Evolutionary conservation across 1,284 basidiomycete species (phyloP).

Genomic region (Inonotus obliquus): DNA sequence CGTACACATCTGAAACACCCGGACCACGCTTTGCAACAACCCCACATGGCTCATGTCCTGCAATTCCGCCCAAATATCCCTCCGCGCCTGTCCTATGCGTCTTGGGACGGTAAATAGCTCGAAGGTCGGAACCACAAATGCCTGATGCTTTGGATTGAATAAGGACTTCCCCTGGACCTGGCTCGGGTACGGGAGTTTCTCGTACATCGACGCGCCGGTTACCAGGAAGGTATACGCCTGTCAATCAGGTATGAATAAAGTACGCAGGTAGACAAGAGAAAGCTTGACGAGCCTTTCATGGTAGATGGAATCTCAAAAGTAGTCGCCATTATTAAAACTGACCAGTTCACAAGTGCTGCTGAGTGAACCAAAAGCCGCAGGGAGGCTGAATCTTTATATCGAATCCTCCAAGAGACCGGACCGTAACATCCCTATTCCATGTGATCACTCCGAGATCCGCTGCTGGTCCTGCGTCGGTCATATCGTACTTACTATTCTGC

Average conservation of each 20-base stretch:
- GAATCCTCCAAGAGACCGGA: background rate
- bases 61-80: constrained; percentile 17
- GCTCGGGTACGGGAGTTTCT: constrained; percentile 6
- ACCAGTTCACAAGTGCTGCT: background rate
- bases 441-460: background rate
- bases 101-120: constrained; percentile 19
- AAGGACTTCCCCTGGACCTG: constrained; percentile 17
- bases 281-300: background rate
- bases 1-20: constrained; percentile 16
- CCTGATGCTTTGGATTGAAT: constrained; percentile 17
- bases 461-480: background rate
- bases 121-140: constrained; percentile 18
- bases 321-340: background rate
- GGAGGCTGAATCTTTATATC: background rate
- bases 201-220: constrained; percentile 11
- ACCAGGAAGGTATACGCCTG: constrained; percentile 19
- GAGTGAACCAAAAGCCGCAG: background rate
- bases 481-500: background rate
- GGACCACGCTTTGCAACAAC: constrained; percentile 17
- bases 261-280: background rate
- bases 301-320: background rate
- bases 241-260: background rate
- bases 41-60: constrained; percentile 19
- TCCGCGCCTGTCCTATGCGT: constrained; percentile 15
- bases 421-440: background rate